Conservation (phyloP, 345 rosid species). For the Arabidopsis suecica region DNA sequence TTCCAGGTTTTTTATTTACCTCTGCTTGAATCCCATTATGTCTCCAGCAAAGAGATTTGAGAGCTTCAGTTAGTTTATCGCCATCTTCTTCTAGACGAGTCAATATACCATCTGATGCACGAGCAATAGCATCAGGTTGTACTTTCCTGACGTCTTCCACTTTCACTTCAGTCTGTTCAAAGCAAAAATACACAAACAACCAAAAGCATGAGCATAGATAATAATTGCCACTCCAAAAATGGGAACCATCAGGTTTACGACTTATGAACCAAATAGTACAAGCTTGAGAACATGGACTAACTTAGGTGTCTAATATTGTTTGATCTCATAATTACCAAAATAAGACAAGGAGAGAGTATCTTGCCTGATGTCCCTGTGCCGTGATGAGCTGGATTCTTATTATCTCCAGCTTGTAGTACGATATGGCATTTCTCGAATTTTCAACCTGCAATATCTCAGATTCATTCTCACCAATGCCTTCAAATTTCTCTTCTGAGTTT, state of each 20-base stretch:
- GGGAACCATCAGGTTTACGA: slow-evolving; percentile 7
- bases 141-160: slow-evolving; percentile 73
- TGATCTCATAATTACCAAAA: slow-evolving; percentile 18
- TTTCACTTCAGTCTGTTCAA: slow-evolving; percentile 64
- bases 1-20: slow-evolving; percentile 51
- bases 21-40: slow-evolving; percentile 81
- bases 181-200: slow-evolving; percentile 36
- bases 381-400: slow-evolving; percentile 76
- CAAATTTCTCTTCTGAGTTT: slow-evolving; percentile 47
- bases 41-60: slow-evolving; percentile 84
- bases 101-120: slow-evolving; percentile 59
- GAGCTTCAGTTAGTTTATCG: slow-evolving; percentile 63
- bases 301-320: neutral
- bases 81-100: slow-evolving; percentile 70
- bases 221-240: neutral
- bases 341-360: neutral
- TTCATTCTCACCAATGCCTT: slow-evolving; percentile 53
- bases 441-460: slow-evolving; percentile 51
- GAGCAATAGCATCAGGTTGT: slow-evolving; percentile 79
- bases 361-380: slow-evolving; percentile 62
- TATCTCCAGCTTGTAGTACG: slow-evolving; percentile 87
- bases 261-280: neutral
- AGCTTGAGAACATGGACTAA: neutral
- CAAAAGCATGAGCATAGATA: slow-evolving; percentile 28
- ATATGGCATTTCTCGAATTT: slow-evolving; percentile 49